Evolutionary conservation across 192 early-diverging fungal genomes (phyloP), one percentile per base, ranked within the genome.

Genomic region (Coemansia sp.): DNA sequence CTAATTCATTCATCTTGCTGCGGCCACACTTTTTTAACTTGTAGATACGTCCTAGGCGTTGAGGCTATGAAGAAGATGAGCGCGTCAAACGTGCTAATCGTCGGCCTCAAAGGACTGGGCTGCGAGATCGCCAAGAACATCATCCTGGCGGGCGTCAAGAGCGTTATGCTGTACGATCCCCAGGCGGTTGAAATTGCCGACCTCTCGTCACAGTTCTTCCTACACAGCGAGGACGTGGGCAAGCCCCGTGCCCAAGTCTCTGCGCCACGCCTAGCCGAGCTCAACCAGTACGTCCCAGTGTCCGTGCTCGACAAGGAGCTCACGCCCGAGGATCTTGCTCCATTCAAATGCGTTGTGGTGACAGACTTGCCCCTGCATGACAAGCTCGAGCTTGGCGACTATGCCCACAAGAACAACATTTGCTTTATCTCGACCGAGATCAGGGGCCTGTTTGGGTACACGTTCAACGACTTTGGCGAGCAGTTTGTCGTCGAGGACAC

Each of bases 91-190:
- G 95, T 99, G 43, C 89, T 99, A 58, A 92, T 99, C 61, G 88
- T 99, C 62, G 98, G 98, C 7, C 80, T 98, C 27, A 94, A 95
- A 78, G 98, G 97, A 62, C 90, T 99, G 67, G 98, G 98, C 61
- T 92, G 96, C 40, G 98, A 99, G 86, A 96, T 98, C 64, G 98
- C 98, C 74, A 99, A 99, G 80, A 99, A 99, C 79, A 90, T 99
- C 29, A 88, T 98, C 66, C 90, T 99, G 40, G 98, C 98, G 41
- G 98, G 98, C 62, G 98, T 99, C 65, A 99, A 99, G 86, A 97
- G 95, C 73, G 98, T 99, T 22, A 96, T 95, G 10, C 81, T 99
- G 24, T 91, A 96, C 74, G 98, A 99, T 78, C 89, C 92, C 36
- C 88, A 84, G 57, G 85, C 88, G 29, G 90, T 90, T 31, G 77